phyloP scores from a whole-genome alignment of 495 filamentous ascomycete species.

The Cercophora samala region DNA sequence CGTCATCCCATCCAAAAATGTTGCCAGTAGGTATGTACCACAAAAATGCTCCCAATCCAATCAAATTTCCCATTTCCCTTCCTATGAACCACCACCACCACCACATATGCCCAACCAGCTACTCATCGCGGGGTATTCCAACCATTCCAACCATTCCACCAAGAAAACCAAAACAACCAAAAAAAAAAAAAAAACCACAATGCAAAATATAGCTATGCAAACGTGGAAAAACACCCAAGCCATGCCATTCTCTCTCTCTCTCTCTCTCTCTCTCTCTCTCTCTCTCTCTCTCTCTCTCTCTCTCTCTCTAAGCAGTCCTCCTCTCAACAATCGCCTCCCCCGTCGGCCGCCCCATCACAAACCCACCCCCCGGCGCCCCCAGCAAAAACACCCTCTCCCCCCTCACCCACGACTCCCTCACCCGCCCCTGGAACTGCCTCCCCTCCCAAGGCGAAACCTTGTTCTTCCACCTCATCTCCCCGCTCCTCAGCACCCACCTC shows the following conservation, averaged over 20 bases:
- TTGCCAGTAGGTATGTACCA: not conserved
- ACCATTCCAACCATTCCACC: not conserved
- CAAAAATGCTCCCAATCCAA: not conserved
- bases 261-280: not conserved
- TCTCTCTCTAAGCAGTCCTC: slow-evolving; percentile 27
- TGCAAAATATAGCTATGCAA: not conserved
- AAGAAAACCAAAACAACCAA: not conserved
- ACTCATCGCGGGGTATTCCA: not conserved
- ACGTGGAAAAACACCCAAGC: not conserved
- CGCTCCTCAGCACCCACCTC: slow-evolving; percentile 63
- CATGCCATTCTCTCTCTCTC: not conserved
- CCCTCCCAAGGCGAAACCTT: slow-evolving; percentile 94
- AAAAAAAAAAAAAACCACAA: slow-evolving; percentile 12
- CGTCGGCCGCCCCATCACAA: slow-evolving; percentile 37
- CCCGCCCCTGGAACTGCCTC: slow-evolving; percentile 70
- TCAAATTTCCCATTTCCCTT: not conserved
- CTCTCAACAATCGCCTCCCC: slow-evolving; percentile 46
- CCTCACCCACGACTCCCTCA: slow-evolving; percentile 86
- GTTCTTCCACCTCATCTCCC: slow-evolving; percentile 88
- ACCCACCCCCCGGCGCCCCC: slow-evolving; percentile 37
- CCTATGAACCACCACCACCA: not conserved
- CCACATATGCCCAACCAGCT: not conserved
- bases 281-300: not conserved
- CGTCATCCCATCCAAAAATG: not conserved
- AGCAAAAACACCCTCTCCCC: slow-evolving; percentile 69